Evolutionary conservation across 331 rosid genomes (phyloP).

Genomic region (Malus hybrid): DNA sequence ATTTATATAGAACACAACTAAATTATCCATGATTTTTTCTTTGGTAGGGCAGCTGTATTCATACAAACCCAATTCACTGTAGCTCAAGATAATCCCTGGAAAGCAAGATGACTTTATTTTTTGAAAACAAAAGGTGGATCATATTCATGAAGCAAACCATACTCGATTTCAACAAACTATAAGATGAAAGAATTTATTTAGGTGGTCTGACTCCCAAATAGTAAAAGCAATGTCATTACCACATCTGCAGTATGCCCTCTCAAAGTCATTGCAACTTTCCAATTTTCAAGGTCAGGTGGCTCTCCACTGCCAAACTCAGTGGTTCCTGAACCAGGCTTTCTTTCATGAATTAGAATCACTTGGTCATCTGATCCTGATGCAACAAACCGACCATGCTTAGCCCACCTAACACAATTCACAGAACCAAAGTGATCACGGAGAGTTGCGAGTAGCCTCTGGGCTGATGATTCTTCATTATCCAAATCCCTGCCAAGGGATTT

Average conservation of each 20-base stretch:
- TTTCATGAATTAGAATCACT: constrained; percentile 82
- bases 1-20: not conserved
- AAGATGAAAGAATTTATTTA: not conserved
- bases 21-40: not conserved
- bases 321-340: constrained; percentile 98
- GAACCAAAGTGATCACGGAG: constrained; percentile 97
- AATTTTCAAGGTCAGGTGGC: constrained; percentile 95
- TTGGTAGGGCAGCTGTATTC: not conserved
- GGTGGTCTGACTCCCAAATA: not conserved
- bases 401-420: constrained; percentile 98
- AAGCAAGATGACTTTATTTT: not conserved
- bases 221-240: constrained; percentile 65
- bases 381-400: constrained; percentile 80
- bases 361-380: constrained; percentile 99
- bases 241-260: constrained; percentile 99
- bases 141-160: not conserved
- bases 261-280: constrained; percentile 93
- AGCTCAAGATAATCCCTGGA: not conserved
- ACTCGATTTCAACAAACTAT: not conserved
- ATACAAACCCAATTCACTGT: not conserved
- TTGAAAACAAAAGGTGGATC: not conserved
- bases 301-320: constrained; percentile 98
- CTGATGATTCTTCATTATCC: constrained; percentile 44
- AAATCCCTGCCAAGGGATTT: constrained; percentile 64
- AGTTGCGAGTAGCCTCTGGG: constrained; percentile 92